Conservation (phyloP, 1,139 yeast genomes). For the Lodderomyces oxycetoniae region DNA sequence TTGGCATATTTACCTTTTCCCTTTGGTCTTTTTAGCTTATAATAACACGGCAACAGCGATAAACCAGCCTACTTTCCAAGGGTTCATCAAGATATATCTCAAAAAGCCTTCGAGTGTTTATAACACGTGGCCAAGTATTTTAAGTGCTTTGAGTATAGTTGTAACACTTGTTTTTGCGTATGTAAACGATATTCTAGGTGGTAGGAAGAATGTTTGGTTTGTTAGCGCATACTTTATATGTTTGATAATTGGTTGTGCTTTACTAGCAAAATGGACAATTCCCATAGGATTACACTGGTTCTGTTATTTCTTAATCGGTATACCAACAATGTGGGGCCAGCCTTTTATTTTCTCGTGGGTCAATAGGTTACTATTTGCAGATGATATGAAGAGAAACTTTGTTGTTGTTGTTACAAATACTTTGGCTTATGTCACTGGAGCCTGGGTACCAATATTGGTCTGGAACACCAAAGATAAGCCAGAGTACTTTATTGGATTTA, state of each 20-base stretch:
- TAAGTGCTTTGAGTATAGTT: conserved; percentile 43
- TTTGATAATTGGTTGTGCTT: conserved; percentile 38
- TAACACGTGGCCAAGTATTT: conserved; percentile 46
- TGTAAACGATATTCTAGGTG: conserved; percentile 41
- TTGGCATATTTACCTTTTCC: conserved; percentile 49
- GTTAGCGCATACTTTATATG: conserved; percentile 33
- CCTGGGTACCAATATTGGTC: conserved; percentile 44
- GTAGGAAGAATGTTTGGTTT: conserved; percentile 34
- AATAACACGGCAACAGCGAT: conserved; percentile 44
- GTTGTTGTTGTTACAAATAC: conserved; percentile 48
- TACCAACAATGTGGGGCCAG: conserved; percentile 43
- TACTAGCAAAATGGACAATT: conserved; percentile 43
- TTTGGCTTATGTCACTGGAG: conserved; percentile 49
- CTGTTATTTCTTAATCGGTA: conserved; percentile 42
- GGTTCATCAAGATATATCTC: conserved; percentile 48
- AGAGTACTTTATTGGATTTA: conserved; percentile 43
- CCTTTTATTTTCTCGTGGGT: conserved; percentile 54
- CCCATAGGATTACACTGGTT: conserved; percentile 47
- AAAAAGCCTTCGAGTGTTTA: conserved; percentile 36
- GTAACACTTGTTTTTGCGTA: conserved; percentile 37
- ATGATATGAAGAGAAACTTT: conserved; percentile 49
- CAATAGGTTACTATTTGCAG: conserved; percentile 37
- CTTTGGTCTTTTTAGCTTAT: conserved; percentile 45
- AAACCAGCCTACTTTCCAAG: conserved; percentile 46
- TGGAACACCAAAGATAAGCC: conserved; percentile 52